Conservation (phyloP, 2,329 filamentous ascomycete species). For the Monosporascus sp. region DNA sequence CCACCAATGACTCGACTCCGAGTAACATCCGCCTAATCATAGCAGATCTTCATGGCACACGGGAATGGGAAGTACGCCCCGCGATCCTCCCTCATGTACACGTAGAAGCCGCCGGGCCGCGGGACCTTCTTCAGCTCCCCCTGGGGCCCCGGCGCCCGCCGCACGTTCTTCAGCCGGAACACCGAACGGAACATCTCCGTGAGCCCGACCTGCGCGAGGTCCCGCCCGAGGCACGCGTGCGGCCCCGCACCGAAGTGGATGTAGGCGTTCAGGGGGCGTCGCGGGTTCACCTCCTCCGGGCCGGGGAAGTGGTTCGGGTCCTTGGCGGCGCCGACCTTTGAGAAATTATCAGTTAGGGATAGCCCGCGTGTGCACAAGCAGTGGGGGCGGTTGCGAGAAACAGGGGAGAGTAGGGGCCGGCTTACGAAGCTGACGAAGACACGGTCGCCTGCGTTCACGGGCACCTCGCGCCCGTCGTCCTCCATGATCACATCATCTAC, state of each 20-base stretch:
- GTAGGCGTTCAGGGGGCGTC: conserved; percentile 59
- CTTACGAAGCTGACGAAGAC: conserved; percentile 60
- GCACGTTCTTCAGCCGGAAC: conserved; percentile 54
- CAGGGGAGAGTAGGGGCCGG: neutral
- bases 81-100: conserved; percentile 64
- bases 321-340: conserved; percentile 40
- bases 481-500: conserved; percentile 39
- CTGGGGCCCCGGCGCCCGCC: conserved; percentile 56
- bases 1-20: neutral
- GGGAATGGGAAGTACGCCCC: conserved; percentile 43
- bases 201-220: conserved; percentile 56
- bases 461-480: conserved; percentile 45
- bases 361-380: no score
- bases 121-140: conserved; percentile 63
- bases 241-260: conserved; percentile 59
- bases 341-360: no score
- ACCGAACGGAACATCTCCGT: conserved; percentile 63
- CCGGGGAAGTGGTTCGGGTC: conserved; percentile 56
- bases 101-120: conserved; percentile 46
- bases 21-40: conserved; percentile 11
- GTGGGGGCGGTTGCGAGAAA: neutral
- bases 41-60: conserved; percentile 32
- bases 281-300: conserved; percentile 55
- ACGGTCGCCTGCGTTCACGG: conserved; percentile 50
- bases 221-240: conserved; percentile 56